Base-by-base conservation (phyloP, 106 monocot species). In the Dendrobium catenatum region DNA sequence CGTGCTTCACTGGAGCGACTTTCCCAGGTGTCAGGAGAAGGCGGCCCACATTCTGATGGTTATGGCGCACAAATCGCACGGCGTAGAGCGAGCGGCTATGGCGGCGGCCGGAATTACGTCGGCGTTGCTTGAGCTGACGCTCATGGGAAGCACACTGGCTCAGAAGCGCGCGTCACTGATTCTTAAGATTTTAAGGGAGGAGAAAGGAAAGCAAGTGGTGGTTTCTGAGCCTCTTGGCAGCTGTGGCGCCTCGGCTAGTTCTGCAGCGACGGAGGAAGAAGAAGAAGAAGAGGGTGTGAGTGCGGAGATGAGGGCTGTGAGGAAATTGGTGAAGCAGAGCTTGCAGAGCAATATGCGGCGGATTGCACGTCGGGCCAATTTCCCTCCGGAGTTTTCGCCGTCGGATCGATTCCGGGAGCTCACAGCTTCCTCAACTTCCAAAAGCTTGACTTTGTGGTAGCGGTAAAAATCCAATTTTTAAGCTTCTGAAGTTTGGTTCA, bases 141-240 rank as follows among this genome's bases (percentile, higher is more conserved):
- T 99, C 16, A 8, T 95, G 6, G 98, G 98, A 13, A 91, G 82
- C 22, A 51, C 91, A 0, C 74, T 99, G 5, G 98, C 95, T 1
- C 93, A 99, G 88, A 93, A 89, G 79, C 41, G 98, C 31, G 98
- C 95, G n/a, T 88, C 91, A 41, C 68, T 91, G 79, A 73, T 90
- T 0, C 86, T 99, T 1, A 89, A 99, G 73, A 86, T 85, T 56
- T 68, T 99, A 67, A 82, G 83, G 47, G 79, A 75, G 24, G 89
- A 91, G 56, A 91, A 86, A 48, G 91, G 91, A 42, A 98, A 91
- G 79, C 77, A 87, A 59, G 84, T 88, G 6, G 54, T 72, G 31
- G 41, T 49, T 24, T 48, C 85, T 73, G 78, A 73, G n/a, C 77
- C 79, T 68, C 77, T 82, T 42, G 83, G 83, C 86, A 80, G 46